Evolutionary conservation across 768 basidiomycete species (phyloP).

Genomic region (Termitomyces heimii): DNA sequence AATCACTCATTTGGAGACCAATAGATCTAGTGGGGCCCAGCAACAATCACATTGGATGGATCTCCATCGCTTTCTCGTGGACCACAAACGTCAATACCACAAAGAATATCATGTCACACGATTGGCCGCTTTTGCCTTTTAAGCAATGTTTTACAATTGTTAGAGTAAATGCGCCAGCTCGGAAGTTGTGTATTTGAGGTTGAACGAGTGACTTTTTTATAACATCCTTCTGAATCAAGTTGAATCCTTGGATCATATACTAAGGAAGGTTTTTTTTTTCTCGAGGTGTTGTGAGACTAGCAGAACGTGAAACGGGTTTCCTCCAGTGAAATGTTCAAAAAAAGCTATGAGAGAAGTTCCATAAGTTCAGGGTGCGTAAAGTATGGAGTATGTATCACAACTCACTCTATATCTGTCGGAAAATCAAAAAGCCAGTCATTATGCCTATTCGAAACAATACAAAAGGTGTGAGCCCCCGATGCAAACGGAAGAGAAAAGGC

Average conservation of each 20-base stretch:
- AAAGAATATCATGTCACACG: neutral
- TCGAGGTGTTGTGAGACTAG: neutral
- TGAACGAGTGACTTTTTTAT: no score
- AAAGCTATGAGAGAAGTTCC: neutral
- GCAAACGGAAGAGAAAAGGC: neutral
- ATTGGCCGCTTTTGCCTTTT: neutral
- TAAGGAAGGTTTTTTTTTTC: no score
- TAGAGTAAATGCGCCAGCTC: neutral
- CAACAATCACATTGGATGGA: no score
- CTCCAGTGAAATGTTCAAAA: neutral
- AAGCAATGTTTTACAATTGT: neutral
- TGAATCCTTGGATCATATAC: neutral
- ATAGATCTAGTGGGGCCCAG: no score
- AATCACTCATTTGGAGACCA: neutral
- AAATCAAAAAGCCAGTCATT: neutral
- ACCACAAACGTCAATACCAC: neutral
- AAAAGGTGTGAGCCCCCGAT: neutral
- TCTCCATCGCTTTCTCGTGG: no score
- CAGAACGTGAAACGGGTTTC: no score
- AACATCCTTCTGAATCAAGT: neutral
- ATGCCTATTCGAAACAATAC: neutral
- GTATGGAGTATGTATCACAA: neutral
- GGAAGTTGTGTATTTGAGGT: neutral
- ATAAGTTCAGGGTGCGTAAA: neutral
- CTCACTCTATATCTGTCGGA: neutral